Evolutionary conservation across 192 early-diverging fungal species (phyloP), one percentile per base, ranked within the genome.

Genomic region (Podila horticola): DNA sequence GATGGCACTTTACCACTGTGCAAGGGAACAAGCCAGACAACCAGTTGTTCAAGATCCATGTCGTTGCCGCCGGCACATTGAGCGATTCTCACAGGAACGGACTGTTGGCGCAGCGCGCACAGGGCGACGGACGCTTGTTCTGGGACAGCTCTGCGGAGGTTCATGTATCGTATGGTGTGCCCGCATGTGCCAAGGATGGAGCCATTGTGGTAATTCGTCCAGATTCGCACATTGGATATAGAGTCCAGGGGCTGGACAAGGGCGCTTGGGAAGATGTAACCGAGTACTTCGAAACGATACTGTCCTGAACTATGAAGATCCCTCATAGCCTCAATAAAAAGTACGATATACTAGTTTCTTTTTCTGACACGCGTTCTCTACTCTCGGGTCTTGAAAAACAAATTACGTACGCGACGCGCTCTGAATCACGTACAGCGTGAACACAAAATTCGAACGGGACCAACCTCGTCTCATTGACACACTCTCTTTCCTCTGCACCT

Each of bases 91-190:
- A 64, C 4, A 22, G 36, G 15, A 45, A 45, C 13, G 41, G 41
- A 15, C 41, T 15, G 41, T 17, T 45, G 41, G 41, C 41, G 3
- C 41, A 45, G 41, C 11, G 41, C 41, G 4, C 15, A 45, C 41
- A 45, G 24, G 77, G 77, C 4, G 77, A 81, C 19, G 77, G 77
- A 4, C 64, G 61, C n/a, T 3, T 81, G 3, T 81, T 73, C 57
- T 41, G 69, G 67, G 77, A 81, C 41, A 61, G 58, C 5, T 26
- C 9, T 1, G 77, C 71, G 0, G 28, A 45, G 7, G 24, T 81
- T 15, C 77, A 81, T 41, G 19, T 66, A 33, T 69, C 69, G 51
- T 81, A 73, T 38, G 77, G 77, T 4, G 67, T 81, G 9, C 61
- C 24, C 0, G 57, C 41, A 12, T 15, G 65, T 49, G 77, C 71